These are phyloP conservation scores for Stemphylium lycopersici DNA, from an alignment of 2,329 filamentous ascomycete genomes.

Conservation along the genomic window DNA sequence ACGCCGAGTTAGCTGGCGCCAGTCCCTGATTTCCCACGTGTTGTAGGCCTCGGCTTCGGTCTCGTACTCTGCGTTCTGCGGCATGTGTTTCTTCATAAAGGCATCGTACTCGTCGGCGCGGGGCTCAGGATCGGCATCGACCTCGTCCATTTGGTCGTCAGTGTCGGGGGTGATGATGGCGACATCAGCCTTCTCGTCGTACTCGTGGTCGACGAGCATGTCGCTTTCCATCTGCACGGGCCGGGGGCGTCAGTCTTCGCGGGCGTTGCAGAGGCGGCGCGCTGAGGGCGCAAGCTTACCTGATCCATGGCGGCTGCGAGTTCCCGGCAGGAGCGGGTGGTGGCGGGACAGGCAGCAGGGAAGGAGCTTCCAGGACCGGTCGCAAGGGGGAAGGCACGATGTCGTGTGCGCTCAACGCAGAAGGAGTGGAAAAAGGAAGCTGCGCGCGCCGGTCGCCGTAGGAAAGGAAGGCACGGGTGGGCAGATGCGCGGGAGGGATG, in stretches of 20 bases:
- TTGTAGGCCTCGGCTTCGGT: constrained; percentile 75
- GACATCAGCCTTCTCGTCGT: constrained; percentile 66
- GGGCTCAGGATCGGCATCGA: constrained; percentile 59
- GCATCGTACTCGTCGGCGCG: constrained; percentile 72
- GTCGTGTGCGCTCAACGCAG: constrained; percentile 11
- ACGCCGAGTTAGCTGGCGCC: constrained; percentile 76
- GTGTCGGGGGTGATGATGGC: constrained; percentile 67
- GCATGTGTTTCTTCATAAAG: constrained; percentile 81
- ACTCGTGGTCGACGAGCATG: constrained; percentile 68
- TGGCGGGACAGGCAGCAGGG: constrained; percentile 15
- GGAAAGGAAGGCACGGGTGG: constrained; percentile 22
- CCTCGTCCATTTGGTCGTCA: constrained; percentile 63
- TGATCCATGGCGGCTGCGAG: constrained; percentile 43
- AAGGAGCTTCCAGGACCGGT: not conserved
- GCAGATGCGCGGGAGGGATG: constrained; percentile 14
- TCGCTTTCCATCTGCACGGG: constrained; percentile 62
- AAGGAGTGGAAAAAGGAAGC: constrained; percentile 7
- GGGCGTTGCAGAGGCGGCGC: not conserved
- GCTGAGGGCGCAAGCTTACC: constrained; percentile 38
- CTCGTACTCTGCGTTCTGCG: constrained; percentile 78
- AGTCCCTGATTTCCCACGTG: constrained; percentile 89
- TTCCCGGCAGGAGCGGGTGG: constrained; percentile 22
- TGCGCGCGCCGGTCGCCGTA: constrained; percentile 32
- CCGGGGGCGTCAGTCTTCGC: constrained; percentile 11
- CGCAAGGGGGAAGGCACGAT: constrained; percentile 13